Conservation (phyloP, 2,329 filamentous ascomycete genomes). For the Fusarium sp. region DNA sequence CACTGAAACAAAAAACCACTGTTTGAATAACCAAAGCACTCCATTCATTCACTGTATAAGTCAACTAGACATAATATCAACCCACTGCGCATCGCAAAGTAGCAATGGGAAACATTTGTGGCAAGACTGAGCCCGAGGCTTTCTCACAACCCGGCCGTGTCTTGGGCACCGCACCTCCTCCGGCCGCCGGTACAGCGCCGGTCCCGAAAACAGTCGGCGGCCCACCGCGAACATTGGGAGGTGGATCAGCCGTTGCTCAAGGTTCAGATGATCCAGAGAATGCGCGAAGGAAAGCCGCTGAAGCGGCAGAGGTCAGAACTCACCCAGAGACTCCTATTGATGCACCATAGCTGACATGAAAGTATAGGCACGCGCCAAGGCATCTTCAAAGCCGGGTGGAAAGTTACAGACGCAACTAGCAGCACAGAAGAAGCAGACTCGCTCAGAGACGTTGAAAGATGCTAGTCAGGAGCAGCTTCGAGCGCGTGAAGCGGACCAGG, state of each 20-base stretch:
- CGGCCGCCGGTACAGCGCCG: constrained; percentile 61
- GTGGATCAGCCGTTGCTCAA: constrained; percentile 49
- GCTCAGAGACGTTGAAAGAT: constrained; percentile 73
- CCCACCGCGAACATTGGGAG: constrained; percentile 73
- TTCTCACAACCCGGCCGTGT: constrained; percentile 80
- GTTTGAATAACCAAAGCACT: background rate
- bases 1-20: background rate
- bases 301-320: constrained; percentile 81
- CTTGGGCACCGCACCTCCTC: constrained; percentile 67
- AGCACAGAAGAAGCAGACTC: constrained; percentile 80
- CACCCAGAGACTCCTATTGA: background rate
- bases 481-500: constrained; percentile 75
- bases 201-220: constrained; percentile 66
- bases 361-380: constrained; percentile 73
- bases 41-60: background rate
- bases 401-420: constrained; percentile 78
- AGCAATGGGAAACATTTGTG: constrained; percentile 87
- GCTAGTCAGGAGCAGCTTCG: constrained; percentile 74
- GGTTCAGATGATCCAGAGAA: constrained; percentile 59
- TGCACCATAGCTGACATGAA: background rate
- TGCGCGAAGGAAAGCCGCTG: constrained; percentile 78
- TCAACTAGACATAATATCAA: background rate
- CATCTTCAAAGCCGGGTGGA: constrained; percentile 68
- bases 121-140: constrained; percentile 77
- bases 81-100: background rate